Percentiles rank a stretch among this genome's conserved stretches.
These are phyloP conservation scores for Aureobasidium namibiae DNA, from an alignment of 2,329 filamentous ascomycete genomes.

Conservation along the genomic window DNA sequence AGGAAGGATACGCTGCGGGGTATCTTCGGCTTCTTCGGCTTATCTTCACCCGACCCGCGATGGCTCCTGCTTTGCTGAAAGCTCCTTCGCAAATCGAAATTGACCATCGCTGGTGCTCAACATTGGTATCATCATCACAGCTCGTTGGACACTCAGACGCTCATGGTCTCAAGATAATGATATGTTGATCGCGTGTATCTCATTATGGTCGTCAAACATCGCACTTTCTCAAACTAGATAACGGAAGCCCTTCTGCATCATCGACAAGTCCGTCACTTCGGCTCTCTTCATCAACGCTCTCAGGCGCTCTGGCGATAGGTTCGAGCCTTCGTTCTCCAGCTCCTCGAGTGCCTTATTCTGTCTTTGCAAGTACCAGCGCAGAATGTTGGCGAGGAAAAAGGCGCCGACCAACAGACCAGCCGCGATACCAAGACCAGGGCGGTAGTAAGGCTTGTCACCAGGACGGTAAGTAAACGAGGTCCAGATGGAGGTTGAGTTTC, in stretches of 20 bases:
- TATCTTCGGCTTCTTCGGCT: not conserved
- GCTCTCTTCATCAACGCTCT: constrained; percentile 42
- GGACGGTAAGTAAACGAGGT: constrained; percentile 33
- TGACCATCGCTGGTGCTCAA: too few relatives aligned
- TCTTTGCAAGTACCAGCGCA: constrained; percentile 24
- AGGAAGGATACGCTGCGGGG: not conserved
- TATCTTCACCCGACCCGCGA: not conserved
- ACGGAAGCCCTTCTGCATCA: constrained; percentile 49
- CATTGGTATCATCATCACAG: not conserved
- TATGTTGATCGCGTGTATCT: not conserved
- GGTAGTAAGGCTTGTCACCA: constrained; percentile 21
- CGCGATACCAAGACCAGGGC: constrained; percentile 27
- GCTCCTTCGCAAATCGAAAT: too few relatives aligned
- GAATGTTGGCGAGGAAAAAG: constrained; percentile 21
- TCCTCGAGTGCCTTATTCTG: constrained; percentile 45
- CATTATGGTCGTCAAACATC: not conserved
- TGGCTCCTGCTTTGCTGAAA: not conserved
- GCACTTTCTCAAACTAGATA: constrained; percentile 34
- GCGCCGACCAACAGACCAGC: constrained; percentile 23
- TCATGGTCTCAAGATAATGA: too few relatives aligned
- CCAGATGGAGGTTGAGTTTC: constrained; percentile 61
- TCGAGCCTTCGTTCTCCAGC: constrained; percentile 40
- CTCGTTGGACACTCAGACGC: too few relatives aligned
- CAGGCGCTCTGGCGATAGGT: constrained; percentile 41
- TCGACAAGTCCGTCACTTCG: constrained; percentile 42